Percentiles rank a stretch among this genome's conserved stretches.
Evolutionary conservation across 768 basidiomycete genomes (phyloP).

Genomic region (Tylopilus balloui): DNA sequence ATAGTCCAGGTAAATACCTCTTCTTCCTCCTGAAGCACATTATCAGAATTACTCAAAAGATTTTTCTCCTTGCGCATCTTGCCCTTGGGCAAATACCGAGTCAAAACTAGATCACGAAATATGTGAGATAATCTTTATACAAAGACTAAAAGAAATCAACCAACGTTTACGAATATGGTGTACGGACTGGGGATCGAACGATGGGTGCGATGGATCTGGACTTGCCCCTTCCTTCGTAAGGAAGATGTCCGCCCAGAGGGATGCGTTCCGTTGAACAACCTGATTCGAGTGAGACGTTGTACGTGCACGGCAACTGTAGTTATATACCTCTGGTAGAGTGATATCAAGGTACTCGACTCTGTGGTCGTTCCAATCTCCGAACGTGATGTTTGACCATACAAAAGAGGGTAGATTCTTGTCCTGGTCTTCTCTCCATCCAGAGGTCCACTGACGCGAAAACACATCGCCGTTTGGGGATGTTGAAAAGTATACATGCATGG

Average conservation of each 20-base stretch:
- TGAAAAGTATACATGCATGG: slow-evolving; percentile 72
- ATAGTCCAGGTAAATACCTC: slow-evolving; percentile 39
- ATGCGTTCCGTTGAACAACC: slow-evolving; percentile 74
- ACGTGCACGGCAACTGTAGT: background rate
- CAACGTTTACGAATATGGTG: slow-evolving; percentile 73
- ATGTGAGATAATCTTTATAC: slow-evolving; percentile 2
- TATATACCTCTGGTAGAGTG: slow-evolving; percentile 61
- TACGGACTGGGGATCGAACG: slow-evolving; percentile 52
- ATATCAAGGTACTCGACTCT: slow-evolving; percentile 54
- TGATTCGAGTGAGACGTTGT: slow-evolving; percentile 27
- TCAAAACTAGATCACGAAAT: slow-evolving; percentile 55
- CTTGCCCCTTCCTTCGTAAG: slow-evolving; percentile 60
- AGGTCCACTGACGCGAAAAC: slow-evolving; percentile 53
- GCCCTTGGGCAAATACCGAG: slow-evolving; percentile 70
- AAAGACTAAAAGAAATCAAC: slow-evolving; percentile 23
- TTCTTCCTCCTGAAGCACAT: slow-evolving; percentile 39
- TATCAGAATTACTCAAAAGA: slow-evolving; percentile 50
- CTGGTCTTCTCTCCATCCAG: slow-evolving; percentile 43
- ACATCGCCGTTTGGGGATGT: slow-evolving; percentile 59
- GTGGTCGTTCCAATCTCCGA: slow-evolving; percentile 69
- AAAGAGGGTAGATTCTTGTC: slow-evolving; percentile 59
- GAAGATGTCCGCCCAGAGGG: slow-evolving; percentile 82
- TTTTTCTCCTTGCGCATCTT: slow-evolving; percentile 82
- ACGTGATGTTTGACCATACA: slow-evolving; percentile 73
- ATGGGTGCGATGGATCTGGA: slow-evolving; percentile 55